phyloP scores from a whole-genome alignment of 1,284 basidiomycete species.

The Irpex sp. region DNA sequence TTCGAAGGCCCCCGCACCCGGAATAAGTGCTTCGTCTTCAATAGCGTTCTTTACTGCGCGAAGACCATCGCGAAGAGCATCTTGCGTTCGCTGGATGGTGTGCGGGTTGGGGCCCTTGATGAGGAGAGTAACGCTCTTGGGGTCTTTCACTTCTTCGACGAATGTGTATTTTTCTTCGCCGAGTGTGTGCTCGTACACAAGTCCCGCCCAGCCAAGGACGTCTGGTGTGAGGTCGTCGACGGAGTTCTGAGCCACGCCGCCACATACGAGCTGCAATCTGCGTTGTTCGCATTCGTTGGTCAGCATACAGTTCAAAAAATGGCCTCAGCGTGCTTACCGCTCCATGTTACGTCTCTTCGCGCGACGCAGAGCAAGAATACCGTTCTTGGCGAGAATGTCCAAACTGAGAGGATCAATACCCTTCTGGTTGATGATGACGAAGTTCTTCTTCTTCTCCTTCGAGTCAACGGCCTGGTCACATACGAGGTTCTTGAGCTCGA shows the following conservation, averaged over 20 bases:
- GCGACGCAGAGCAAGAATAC: slow-evolving; percentile 90
- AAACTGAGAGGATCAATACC: slow-evolving; percentile 98
- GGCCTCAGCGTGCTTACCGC: slow-evolving; percentile 48
- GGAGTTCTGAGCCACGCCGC: slow-evolving; percentile 96
- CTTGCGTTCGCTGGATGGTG: slow-evolving; percentile 95
- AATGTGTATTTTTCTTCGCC: slow-evolving; percentile 99
- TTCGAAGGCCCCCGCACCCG: slow-evolving; percentile 97
- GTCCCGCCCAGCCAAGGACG: slow-evolving; percentile 93
- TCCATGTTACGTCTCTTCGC: slow-evolving; percentile 99
- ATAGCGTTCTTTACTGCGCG: slow-evolving; percentile 97
- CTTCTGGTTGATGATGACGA: slow-evolving; percentile 99
- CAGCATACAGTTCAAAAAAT: neutral
- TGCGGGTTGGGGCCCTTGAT: slow-evolving; percentile 99
- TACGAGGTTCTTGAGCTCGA: slow-evolving; percentile 95
- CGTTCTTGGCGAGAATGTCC: slow-evolving; percentile 96
- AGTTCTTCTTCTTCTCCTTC: slow-evolving; percentile 80
- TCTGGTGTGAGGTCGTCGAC: slow-evolving; percentile 94
- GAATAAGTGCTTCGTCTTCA: slow-evolving; percentile 87
- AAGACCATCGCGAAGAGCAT: slow-evolving; percentile 94
- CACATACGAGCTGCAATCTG: slow-evolving; percentile 90
- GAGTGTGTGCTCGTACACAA: slow-evolving; percentile 98
- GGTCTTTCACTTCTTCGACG: slow-evolving; percentile 93
- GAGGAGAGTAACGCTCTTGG: slow-evolving; percentile 95
- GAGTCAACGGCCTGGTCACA: slow-evolving; percentile 89
- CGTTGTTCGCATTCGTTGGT: slow-evolving; percentile 6